Base-by-base conservation (phyloP, 768 basidiomycete genomes). In the Trametes sanguinea region DNA sequence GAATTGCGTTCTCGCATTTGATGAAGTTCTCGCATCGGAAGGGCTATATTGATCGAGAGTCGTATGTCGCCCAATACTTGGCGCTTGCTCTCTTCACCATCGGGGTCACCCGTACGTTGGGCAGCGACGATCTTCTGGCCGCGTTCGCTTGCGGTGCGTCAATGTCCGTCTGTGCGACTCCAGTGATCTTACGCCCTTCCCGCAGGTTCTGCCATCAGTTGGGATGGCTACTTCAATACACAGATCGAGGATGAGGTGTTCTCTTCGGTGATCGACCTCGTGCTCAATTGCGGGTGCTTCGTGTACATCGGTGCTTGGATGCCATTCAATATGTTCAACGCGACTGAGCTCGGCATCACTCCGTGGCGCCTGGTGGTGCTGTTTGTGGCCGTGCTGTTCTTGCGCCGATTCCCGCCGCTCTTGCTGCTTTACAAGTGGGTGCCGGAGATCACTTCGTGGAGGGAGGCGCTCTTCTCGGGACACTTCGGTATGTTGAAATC, bases 261-360 rank as follows among this genome's bases (percentile, higher is more conserved):
- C 72, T 89, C 93, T 1, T 88, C 93, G 29, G 91, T 97, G 44
- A 87, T 98, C 64, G 92, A 98, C 73, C 83, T 97, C 63, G 80
- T 97, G 29, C 79, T 92, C 56, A 92, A 92, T 67, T 89, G 89
- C 63, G 86, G 77, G 2, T 89, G 89, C 73, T 93, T 93, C 73
- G 79, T 93, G 30, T 92, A 92, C 70, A 90, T 83, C 16, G 97
- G 96, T 30, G 95, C 96, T 2, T 94, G 95, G 87, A 73, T 92
- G 10, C 88, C 89, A 0, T 90, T 92, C 67, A 65, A 77, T 7
- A 66, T 76, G 8, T 91, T 89, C 71, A 80, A 83, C 51, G 72
- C 73, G 6, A 79, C 83, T 2, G 80, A 80, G 7, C 74, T 91
- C 6, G 86, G 86, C 1, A 81, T 92, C 51, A 78, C 74, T 0